These are phyloP conservation scores for Alternaria solani DNA, from an alignment of 2,329 filamentous ascomycete species.

Conservation along the genomic window DNA sequence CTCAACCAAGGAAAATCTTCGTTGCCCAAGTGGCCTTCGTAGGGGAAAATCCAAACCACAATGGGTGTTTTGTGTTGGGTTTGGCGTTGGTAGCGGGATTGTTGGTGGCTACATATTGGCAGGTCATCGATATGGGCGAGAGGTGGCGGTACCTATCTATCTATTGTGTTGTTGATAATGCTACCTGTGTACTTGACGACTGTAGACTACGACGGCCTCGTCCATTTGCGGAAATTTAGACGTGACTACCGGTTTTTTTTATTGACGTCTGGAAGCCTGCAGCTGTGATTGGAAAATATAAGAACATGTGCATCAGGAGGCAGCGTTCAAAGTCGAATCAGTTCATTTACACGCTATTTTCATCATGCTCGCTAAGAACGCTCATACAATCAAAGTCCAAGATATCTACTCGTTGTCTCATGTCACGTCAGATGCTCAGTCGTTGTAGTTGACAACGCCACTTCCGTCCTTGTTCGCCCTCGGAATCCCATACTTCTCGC, in stretches of 20 bases:
- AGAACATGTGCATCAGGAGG: too few species aligned
- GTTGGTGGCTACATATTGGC: neutral
- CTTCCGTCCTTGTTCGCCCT: slow-evolving; percentile 65
- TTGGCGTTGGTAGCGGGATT: slow-evolving; percentile 10
- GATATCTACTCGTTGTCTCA: fast-evolving
- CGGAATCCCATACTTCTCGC: slow-evolving; percentile 57
- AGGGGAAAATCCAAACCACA: slow-evolving; percentile 9
- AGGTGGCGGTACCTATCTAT: neutral
- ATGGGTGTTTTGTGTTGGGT: slow-evolving; percentile 1
- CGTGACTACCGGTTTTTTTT: neutral
- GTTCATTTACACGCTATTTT: neutral
- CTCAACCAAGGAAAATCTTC: slow-evolving; percentile 1
- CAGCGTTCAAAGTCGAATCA: neutral
- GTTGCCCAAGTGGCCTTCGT: slow-evolving; percentile 12
- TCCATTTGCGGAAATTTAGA: neutral
- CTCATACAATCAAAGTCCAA: neutral
- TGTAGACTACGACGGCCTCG: slow-evolving; percentile 1
- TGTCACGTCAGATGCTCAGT: slow-evolving; percentile 38
- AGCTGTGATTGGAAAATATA: too few species aligned
- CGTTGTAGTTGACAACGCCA: slow-evolving; percentile 66
- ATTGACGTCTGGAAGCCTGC: neutral
- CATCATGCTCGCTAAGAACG: slow-evolving; percentile 1
- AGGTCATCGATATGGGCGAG: neutral
- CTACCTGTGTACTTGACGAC: neutral
- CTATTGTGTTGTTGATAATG: slow-evolving; percentile 5